Evolutionary conservation across 257 asterid species (phyloP).

Genomic region (Solanum phureja): DNA sequence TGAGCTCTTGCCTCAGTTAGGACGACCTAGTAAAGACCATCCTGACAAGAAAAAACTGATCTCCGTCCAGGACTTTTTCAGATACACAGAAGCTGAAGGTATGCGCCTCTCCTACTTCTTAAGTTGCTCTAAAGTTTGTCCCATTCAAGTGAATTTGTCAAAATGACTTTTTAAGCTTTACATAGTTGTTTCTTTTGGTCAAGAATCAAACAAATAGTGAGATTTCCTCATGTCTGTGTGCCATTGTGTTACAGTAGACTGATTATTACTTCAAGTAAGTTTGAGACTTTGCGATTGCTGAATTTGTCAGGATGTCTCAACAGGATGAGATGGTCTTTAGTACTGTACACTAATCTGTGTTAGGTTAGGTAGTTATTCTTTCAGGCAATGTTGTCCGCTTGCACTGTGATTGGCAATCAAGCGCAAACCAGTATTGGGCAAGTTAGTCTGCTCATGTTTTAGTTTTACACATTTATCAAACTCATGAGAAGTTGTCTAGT

Average conservation of each 20-base stretch:
- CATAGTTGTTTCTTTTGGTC: background rate
- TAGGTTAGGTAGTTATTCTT: background rate
- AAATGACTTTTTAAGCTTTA: background rate
- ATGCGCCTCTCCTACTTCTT: conserved; percentile 2
- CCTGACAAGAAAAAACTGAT: conserved; percentile 94
- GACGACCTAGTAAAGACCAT: conserved; percentile 75
- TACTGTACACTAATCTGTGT: background rate
- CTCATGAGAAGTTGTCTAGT: background rate
- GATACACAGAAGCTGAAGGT: conserved; percentile 99
- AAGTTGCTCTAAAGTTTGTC: background rate
- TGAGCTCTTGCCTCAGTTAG: conserved; percentile 82
- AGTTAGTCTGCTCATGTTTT: background rate
- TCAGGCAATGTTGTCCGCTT: background rate
- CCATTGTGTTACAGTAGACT: background rate
- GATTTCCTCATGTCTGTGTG: background rate
- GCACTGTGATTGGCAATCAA: background rate
- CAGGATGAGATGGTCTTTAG: background rate
- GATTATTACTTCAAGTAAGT: background rate
- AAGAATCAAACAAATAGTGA: background rate
- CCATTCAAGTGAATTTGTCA: background rate
- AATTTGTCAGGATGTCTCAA: background rate
- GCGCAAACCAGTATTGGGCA: background rate
- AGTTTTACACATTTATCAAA: background rate
- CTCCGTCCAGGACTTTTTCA: conserved; percentile 95
- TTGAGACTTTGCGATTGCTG: background rate